Conservation (phyloP, 2,329 filamentous ascomycete genomes). For the Pseudocercospora macadamiae region DNA sequence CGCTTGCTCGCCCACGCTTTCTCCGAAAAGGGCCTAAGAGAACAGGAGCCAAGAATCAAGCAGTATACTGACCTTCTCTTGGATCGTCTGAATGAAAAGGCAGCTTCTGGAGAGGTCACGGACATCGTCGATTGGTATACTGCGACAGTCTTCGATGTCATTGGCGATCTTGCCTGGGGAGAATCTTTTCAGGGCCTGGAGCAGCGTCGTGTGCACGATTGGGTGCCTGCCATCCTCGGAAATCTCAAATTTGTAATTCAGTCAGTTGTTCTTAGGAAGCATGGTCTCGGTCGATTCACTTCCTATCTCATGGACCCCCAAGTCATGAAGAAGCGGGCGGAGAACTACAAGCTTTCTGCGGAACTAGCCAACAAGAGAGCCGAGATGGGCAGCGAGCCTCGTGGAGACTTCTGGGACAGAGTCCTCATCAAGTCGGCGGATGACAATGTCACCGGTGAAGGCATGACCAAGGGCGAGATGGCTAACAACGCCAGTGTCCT, state of each 20-base stretch:
- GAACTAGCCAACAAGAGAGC: constrained; percentile 17
- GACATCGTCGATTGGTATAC: constrained; percentile 30
- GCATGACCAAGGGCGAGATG: constrained; percentile 35
- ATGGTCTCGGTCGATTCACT: constrained; percentile 8
- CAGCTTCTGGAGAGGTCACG: constrained; percentile 27
- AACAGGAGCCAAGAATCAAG: constrained; percentile 44
- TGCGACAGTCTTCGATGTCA: constrained; percentile 34
- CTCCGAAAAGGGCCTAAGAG: constrained; percentile 37
- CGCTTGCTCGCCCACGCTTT: constrained; percentile 23
- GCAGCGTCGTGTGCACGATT: constrained; percentile 40
- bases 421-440: constrained; percentile 23
- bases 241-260: constrained; percentile 31
- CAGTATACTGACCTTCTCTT: constrained; percentile 46
- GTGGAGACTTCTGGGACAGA: constrained; percentile 24
- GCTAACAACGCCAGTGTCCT: constrained; percentile 33
- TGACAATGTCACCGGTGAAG: constrained; percentile 24
- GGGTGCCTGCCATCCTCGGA: constrained; percentile 31
- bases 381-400: constrained; percentile 12
- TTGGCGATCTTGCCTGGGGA: constrained; percentile 34
- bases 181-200: constrained; percentile 32
- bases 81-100: constrained; percentile 14
- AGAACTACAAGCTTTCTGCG: constrained; percentile 27
- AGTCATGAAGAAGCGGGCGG: constrained; percentile 6
- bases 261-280: not conserved
- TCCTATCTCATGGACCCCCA: constrained; percentile 12